phyloP scores from a whole-genome alignment of 2,329 filamentous ascomycete species.

The Fusarium abutilonis region DNA sequence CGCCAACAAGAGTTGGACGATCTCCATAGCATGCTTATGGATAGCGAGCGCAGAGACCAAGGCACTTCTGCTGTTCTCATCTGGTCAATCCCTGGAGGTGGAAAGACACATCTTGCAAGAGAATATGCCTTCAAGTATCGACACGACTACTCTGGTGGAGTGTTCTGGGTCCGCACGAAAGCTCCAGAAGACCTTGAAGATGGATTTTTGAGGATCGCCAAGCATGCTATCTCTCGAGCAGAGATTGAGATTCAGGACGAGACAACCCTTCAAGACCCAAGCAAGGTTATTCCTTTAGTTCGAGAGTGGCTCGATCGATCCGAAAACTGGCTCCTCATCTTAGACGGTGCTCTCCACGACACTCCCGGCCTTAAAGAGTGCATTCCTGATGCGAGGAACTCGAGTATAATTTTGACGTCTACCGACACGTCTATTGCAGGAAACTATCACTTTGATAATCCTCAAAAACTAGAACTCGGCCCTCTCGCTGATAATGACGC shows the following conservation, averaged over 20 bases:
- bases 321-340: conserved; percentile 41
- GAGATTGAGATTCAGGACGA: conserved; percentile 30
- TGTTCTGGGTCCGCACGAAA: conserved; percentile 43
- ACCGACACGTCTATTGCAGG: conserved; percentile 41
- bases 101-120: conserved; percentile 40
- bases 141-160: conserved; percentile 36
- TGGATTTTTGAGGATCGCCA: conserved; percentile 40
- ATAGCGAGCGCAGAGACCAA: conserved; percentile 24
- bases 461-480: conserved; percentile 39
- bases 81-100: conserved; percentile 40
- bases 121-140: conserved; percentile 41
- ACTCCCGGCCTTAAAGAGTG: conserved; percentile 28
- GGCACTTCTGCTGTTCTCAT: conserved; percentile 41
- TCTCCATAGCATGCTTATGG: conserved; percentile 41
- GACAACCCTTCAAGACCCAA: conserved; percentile 25
- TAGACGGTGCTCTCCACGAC: conserved; percentile 40
- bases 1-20: conserved; percentile 27
- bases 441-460: conserved; percentile 38
- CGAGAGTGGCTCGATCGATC: conserved; percentile 36
- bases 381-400: conserved; percentile 39
- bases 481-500: conserved; percentile 35
- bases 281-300: conserved; percentile 31
- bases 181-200: conserved; percentile 42
- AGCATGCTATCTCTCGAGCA: conserved; percentile 24
- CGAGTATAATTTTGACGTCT: conserved; percentile 41